Evolutionary conservation across 2,329 filamentous ascomycete species (phyloP).

Genomic region (Helotiales sp.): DNA sequence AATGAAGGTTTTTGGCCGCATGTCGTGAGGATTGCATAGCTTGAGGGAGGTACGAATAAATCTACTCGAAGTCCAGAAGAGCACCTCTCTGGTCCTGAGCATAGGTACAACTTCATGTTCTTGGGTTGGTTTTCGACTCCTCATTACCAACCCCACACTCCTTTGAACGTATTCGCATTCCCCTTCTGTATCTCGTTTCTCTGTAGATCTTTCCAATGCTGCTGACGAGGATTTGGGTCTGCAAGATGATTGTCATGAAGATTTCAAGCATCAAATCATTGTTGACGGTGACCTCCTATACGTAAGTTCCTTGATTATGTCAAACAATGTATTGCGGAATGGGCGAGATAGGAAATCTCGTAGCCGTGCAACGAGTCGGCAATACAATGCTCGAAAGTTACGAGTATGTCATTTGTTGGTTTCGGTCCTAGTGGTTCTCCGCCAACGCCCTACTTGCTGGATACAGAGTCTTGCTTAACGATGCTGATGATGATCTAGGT

Average conservation of each 20-base stretch:
- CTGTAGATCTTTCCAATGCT: not conserved
- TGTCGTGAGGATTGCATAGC: too few relatives aligned
- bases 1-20: too few relatives aligned
- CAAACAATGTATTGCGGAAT: not conserved
- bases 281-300: not conserved
- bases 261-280: not conserved
- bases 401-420: conserved; percentile 43
- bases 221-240: not conserved
- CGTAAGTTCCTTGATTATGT: not conserved
- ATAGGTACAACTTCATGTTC: too few relatives aligned
- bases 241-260: not conserved
- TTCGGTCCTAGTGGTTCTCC: conserved; percentile 52
- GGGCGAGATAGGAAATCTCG: not conserved
- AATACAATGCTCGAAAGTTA: not conserved
- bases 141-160: too few relatives aligned
- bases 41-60: too few relatives aligned
- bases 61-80: too few relatives aligned
- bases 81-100: too few relatives aligned
- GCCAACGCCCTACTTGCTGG: conserved; percentile 51
- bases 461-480: conserved; percentile 51
- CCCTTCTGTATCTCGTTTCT: not conserved
- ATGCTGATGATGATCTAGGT: conserved; percentile 54
- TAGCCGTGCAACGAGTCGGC: not conserved
- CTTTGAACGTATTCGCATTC: too few relatives aligned
- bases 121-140: too few relatives aligned